Conservation (phyloP, 768 basidiomycete genomes). For the Tylopilus vinaceipallidus region DNA sequence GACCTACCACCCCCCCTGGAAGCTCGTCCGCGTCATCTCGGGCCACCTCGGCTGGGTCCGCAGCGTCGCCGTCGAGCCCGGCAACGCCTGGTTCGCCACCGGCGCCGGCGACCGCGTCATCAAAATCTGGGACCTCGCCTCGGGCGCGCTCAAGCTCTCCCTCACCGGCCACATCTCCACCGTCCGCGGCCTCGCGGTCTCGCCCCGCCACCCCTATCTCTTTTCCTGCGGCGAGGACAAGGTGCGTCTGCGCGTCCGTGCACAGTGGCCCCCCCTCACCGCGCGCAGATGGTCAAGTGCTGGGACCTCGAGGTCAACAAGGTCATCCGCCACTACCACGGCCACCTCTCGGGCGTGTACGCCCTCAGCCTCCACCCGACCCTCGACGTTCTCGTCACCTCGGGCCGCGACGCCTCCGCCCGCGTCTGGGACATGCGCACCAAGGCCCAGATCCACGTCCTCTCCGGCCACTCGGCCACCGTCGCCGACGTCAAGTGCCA, state of each 20-base stretch:
- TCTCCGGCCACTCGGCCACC: conserved; percentile 92
- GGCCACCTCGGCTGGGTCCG: conserved; percentile 99
- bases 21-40: conserved; percentile 92
- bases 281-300: conserved; percentile 93
- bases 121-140: conserved; percentile 98
- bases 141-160: conserved; percentile 95
- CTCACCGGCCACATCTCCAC: conserved; percentile 98
- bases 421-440: conserved; percentile 99
- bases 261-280: neutral
- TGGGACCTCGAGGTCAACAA: conserved; percentile 99
- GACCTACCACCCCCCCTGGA: conserved; percentile 95
- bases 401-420: conserved; percentile 94
- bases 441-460: conserved; percentile 91
- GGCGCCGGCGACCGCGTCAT: conserved; percentile 98
- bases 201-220: conserved; percentile 89
- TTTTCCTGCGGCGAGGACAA: conserved; percentile 99
- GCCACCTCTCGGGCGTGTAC: conserved; percentile 98
- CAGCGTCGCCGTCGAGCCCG: conserved; percentile 93
- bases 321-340: conserved; percentile 98
- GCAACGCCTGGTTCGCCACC: conserved; percentile 98
- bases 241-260: conserved; percentile 42
- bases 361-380: conserved; percentile 91
- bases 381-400: conserved; percentile 91
- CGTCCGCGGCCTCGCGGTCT: conserved; percentile 91
- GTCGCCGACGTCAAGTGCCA: conserved; percentile 96